phyloP scores from a whole-genome alignment of 2,329 filamentous ascomycete genomes.

The Arthroderma sp. region DNA sequence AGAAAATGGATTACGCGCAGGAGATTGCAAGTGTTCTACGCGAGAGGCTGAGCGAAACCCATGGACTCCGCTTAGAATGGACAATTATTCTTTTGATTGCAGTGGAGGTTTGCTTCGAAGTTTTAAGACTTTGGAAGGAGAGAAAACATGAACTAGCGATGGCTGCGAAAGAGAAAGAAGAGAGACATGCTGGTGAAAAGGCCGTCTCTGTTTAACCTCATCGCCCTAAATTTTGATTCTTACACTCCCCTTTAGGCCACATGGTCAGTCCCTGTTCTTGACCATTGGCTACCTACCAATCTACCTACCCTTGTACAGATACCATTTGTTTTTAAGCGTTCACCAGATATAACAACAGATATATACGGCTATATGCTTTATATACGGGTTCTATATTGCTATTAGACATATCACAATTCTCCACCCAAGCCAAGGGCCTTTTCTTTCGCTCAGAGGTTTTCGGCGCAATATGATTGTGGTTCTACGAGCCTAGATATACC shows the following conservation, averaged over 20 bases:
- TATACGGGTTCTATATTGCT: neutral
- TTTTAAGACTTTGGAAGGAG: conserved; percentile 61
- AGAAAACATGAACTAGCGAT: conserved; percentile 31
- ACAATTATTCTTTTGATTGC: conserved; percentile 91
- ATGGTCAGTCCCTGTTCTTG: neutral
- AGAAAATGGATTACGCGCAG: conserved; percentile 95
- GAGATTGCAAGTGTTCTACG: conserved; percentile 84
- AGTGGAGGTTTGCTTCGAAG: conserved; percentile 81
- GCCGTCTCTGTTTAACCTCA: neutral
- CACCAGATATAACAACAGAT: neutral
- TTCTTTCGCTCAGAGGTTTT: neutral
- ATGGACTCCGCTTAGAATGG: conserved; percentile 79
- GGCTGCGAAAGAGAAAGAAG: neutral
- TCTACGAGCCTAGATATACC: neutral
- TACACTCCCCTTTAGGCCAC: neutral
- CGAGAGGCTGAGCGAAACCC: conserved; percentile 80
- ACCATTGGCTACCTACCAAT: neutral
- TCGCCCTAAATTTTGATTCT: neutral
- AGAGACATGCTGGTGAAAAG: neutral
- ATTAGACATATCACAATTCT: neutral
- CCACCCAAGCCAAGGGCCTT: neutral
- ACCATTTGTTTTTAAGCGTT: conserved; percentile 1
- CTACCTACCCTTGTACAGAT: neutral
- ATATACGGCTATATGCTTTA: neutral
- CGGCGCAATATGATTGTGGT: neutral